Evolutionary conservation across 805 yeast species (phyloP).

Genomic region (Hyphopichia homilentoma): DNA sequence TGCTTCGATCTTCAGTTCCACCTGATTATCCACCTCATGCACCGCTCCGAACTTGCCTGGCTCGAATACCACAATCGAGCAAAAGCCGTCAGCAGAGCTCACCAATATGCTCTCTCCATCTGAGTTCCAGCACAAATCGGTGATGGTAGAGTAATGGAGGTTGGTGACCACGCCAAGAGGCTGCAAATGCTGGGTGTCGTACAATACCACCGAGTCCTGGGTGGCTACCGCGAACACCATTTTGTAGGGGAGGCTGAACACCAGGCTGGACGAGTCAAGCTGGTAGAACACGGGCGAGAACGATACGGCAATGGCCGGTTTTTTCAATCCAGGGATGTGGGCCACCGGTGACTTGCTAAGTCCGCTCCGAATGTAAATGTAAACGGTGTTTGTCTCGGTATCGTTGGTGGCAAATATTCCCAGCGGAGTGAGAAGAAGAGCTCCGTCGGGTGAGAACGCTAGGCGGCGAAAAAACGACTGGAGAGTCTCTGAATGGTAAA

Average conservation of each 20-base stretch:
- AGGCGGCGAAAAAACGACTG: slow-evolving; percentile 88
- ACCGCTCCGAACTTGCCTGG: slow-evolving; percentile 52
- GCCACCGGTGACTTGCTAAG: slow-evolving; percentile 69
- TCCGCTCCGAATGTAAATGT: slow-evolving; percentile 70
- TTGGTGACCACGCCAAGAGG: slow-evolving; percentile 77
- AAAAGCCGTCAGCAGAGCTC: slow-evolving; percentile 91
- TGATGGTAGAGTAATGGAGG: slow-evolving; percentile 82
- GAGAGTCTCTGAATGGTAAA: slow-evolving; percentile 82
- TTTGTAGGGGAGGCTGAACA: slow-evolving; percentile 65
- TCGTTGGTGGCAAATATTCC: slow-evolving; percentile 37
- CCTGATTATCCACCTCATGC: too few species aligned
- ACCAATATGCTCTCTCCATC: slow-evolving; percentile 71
- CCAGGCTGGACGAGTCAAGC: slow-evolving; percentile 14
- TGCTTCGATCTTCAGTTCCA: not conserved
- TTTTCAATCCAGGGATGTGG: slow-evolving; percentile 71
- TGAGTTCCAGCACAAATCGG: slow-evolving; percentile 81
- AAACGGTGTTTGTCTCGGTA: slow-evolving; percentile 57
- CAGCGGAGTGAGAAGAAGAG: slow-evolving; percentile 70
- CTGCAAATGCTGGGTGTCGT: slow-evolving; percentile 66
- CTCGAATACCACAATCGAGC: slow-evolving; percentile 62
- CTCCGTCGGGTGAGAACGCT: slow-evolving; percentile 88
- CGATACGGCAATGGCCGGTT: slow-evolving; percentile 79
- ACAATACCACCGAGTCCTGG: slow-evolving; percentile 75
- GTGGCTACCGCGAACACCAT: slow-evolving; percentile 93
- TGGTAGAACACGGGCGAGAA: slow-evolving; percentile 69